phyloP scores from a whole-genome alignment of 345 rosid genomes.

The Mercurialis annua region DNA sequence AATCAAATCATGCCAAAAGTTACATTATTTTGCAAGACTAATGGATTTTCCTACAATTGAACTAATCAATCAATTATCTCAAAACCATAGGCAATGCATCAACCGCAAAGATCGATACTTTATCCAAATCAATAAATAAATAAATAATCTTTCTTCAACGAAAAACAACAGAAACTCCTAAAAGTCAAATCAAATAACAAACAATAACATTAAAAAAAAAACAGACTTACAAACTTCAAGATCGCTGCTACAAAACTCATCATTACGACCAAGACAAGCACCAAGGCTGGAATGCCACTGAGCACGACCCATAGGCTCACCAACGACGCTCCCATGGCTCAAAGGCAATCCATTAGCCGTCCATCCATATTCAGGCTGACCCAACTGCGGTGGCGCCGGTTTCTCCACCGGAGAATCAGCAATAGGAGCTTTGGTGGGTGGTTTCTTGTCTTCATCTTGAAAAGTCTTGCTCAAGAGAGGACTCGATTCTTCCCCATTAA shows the following conservation, averaged over 20 bases:
- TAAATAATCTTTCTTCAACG: background rate
- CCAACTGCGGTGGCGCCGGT: conserved; percentile 21
- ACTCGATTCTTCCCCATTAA: conserved; percentile 51
- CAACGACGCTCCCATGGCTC: conserved; percentile 72
- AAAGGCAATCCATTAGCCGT: conserved; percentile 80
- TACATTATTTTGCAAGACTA: too few relatives aligned
- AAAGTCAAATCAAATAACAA: background rate
- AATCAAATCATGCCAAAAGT: too few relatives aligned
- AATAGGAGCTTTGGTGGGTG: conserved; percentile 9
- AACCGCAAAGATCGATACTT: background rate
- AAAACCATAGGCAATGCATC: background rate
- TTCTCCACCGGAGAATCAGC: conserved; percentile 18
- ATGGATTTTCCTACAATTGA: background rate
- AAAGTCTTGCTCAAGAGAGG: conserved; percentile 55
- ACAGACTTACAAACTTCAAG: conserved; percentile 85
- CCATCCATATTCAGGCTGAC: conserved; percentile 42
- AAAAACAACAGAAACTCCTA: background rate
- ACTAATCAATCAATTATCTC: conserved; percentile 3
- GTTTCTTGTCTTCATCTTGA: conserved; percentile 35
- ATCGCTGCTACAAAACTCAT: conserved; percentile 97
- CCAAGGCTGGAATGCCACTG: conserved; percentile 73
- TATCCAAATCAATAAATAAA: background rate
- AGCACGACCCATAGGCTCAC: conserved; percentile 72
- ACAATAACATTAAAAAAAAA: background rate
- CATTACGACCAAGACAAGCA: conserved; percentile 81